phyloP scores from a whole-genome alignment of 202 grass and related monocot species.

The Hordeum pubiflorum region DNA sequence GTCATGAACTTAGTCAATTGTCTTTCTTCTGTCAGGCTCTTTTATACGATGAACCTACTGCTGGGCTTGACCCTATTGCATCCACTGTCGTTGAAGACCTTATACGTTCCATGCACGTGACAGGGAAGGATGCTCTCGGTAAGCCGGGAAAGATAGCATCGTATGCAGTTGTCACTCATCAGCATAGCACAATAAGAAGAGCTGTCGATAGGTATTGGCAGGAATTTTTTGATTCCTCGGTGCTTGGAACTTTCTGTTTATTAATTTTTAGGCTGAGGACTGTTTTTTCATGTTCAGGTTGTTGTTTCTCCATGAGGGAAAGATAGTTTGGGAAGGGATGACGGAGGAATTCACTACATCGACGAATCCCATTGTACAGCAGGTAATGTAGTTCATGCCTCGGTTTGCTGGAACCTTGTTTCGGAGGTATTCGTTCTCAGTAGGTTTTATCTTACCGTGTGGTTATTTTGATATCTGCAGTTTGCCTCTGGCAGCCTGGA shows the following conservation, averaged over 20 bases:
- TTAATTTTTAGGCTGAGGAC: neutral
- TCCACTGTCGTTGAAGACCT: slow-evolving; percentile 98
- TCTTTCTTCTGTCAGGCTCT: slow-evolving; percentile 48
- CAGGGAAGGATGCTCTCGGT: slow-evolving; percentile 50
- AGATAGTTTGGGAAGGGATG: slow-evolving; percentile 97
- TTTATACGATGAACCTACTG: slow-evolving; percentile 94
- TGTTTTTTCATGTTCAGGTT: slow-evolving; percentile 45
- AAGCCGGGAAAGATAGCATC: slow-evolving; percentile 82
- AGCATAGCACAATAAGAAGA: slow-evolving; percentile 94
- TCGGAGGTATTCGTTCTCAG: neutral
- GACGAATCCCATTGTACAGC: slow-evolving; percentile 76
- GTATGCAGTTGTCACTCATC: slow-evolving; percentile 89
- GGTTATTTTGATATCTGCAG: slow-evolving; percentile 39
- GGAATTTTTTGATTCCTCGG: neutral
- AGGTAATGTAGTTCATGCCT: slow-evolving; percentile 37
- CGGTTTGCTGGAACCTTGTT: neutral
- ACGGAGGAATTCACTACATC: slow-evolving; percentile 71
- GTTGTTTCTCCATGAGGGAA: slow-evolving; percentile 84
- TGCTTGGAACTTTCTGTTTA: neutral
- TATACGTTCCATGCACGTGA: slow-evolving; percentile 79
- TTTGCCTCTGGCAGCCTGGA: slow-evolving; percentile 96
- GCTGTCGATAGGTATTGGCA: slow-evolving; percentile 78
- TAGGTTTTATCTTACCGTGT: neutral
- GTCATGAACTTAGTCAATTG: neutral
- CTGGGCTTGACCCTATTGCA: slow-evolving; percentile 92